phyloP scores from a whole-genome alignment of 2,329 filamentous ascomycete genomes.

The Clonostachys byssicola region DNA sequence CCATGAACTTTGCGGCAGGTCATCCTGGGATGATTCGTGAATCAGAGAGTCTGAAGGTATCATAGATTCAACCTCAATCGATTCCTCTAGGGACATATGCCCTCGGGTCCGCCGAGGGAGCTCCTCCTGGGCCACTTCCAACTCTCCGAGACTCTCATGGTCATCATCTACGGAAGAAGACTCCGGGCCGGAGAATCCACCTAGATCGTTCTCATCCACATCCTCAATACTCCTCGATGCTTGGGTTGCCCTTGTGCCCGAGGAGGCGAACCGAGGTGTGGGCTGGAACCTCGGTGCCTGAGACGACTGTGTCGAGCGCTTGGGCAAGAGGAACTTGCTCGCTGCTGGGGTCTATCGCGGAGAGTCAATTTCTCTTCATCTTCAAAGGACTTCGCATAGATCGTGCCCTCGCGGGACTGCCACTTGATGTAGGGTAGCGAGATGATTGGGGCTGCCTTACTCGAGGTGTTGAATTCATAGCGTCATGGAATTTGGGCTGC shows the following conservation, averaged over 20 bases:
- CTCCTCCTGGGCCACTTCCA: slow-evolving; percentile 1
- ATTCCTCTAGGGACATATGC: background rate
- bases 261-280: slow-evolving; percentile 29
- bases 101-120: no score
- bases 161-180: background rate
- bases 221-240: slow-evolving; percentile 20
- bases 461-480: no score
- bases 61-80: slow-evolving; percentile 7
- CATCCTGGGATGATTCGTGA: no score
- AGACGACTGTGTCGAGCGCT: slow-evolving; percentile 19
- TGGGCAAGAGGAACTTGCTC: slow-evolving; percentile 29
- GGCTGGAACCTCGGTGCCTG: slow-evolving; percentile 27
- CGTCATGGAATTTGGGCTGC: no score
- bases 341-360: slow-evolving; percentile 28
- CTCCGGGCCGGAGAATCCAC: background rate
- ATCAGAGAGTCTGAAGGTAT: no score
- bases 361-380: no score
- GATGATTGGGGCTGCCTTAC: no score
- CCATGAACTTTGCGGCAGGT: no score
- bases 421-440: no score
- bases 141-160: background rate
- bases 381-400: no score
- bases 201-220: slow-evolving; percentile 11
- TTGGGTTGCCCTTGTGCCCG: slow-evolving; percentile 17
- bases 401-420: no score